Conservation (phyloP, 805 yeast genomes). For the Kodamaea nitidulidarum region DNA sequence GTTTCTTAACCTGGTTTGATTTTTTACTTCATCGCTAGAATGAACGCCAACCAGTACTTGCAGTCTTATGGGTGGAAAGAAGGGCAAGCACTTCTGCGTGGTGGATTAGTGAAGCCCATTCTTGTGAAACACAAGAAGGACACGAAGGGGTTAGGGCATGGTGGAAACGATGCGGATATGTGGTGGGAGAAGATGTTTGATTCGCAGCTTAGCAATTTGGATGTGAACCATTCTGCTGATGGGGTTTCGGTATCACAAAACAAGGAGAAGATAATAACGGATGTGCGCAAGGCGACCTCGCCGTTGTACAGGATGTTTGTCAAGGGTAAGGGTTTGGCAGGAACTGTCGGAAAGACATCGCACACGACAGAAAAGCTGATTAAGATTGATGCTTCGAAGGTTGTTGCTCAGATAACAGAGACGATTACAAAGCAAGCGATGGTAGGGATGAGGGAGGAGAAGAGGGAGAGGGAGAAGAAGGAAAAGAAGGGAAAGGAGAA, state of each 20-base stretch:
- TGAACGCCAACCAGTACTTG: constrained; percentile 76
- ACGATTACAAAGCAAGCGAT: constrained; percentile 7
- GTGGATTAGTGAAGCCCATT: constrained; percentile 81
- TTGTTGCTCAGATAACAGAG: constrained; percentile 11
- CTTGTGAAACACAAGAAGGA: constrained; percentile 88
- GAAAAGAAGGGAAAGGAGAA: constrained; percentile 22
- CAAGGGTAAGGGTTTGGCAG: constrained; percentile 77
- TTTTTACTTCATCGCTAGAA: constrained; percentile 20
- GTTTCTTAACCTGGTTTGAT: neutral
- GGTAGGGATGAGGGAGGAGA: constrained; percentile 29
- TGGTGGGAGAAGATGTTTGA: constrained; percentile 98
- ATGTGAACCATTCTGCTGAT: constrained; percentile 41
- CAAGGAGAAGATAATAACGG: constrained; percentile 41
- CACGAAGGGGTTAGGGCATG: constrained; percentile 85
- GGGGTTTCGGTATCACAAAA: constrained; percentile 53
- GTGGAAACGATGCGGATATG: constrained; percentile 69
- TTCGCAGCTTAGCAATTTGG: constrained; percentile 79
- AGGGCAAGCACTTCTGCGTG: constrained; percentile 78
- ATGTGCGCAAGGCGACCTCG: constrained; percentile 50
- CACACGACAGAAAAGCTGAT: constrained; percentile 15
- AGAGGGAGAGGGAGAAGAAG: constrained; percentile 17
- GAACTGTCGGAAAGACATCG: constrained; percentile 55
- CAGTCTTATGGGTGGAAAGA: constrained; percentile 85
- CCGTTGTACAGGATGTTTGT: constrained; percentile 86
- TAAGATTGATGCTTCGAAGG: constrained; percentile 18